Percentiles rank a stretch among this genome's conserved stretches.
Evolutionary conservation across 2,329 filamentous ascomycete genomes (phyloP).

Genomic region (Colletotrichum eleusines): DNA sequence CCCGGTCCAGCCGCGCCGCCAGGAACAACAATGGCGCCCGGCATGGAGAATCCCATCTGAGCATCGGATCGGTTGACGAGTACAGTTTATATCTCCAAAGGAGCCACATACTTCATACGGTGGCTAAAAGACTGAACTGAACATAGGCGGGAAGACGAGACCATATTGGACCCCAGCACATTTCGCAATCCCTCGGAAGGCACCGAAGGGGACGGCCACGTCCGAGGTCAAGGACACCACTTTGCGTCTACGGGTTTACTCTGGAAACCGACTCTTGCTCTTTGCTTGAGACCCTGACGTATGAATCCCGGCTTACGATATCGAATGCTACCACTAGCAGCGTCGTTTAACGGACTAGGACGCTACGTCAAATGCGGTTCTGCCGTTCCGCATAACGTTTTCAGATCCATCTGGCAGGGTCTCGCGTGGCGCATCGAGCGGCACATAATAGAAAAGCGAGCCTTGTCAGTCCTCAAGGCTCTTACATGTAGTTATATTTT

Average conservation of each 20-base stretch:
- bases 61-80: neutral
- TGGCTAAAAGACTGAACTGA: neutral
- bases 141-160: neutral
- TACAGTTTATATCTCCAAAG: neutral
- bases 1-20: conserved; percentile 46
- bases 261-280: neutral
- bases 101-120: neutral
- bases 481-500: conserved; percentile 34
- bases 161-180: neutral
- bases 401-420: neutral
- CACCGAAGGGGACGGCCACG: neutral
- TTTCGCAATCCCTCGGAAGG: neutral
- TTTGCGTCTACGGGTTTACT: neutral
- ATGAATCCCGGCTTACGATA: neutral
- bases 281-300: neutral
- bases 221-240: neutral
- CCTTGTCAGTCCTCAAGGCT: neutral
- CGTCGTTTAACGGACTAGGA: neutral
- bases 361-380: neutral
- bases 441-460: conserved; percentile 9
- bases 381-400: neutral
- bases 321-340: neutral
- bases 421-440: neutral
- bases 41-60: conserved; percentile 61
- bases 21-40: conserved; percentile 45